phyloP scores from a whole-genome alignment of 2,329 filamentous ascomycete species.

The Domatiomyces catenatus region DNA sequence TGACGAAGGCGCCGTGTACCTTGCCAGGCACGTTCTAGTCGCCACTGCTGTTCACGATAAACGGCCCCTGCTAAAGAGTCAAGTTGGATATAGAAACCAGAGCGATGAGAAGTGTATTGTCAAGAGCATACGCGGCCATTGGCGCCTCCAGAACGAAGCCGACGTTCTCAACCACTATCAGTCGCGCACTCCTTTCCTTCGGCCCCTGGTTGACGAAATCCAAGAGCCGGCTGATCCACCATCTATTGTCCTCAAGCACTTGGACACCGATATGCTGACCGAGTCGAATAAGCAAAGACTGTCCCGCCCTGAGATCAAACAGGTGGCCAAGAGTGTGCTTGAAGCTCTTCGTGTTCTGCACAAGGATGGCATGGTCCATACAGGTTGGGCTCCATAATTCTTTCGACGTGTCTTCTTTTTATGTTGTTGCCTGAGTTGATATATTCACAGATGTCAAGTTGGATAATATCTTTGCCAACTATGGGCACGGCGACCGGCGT shows the following conservation, averaged over 20 bases:
- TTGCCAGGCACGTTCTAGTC: background rate
- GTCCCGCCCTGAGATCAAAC: conserved; percentile 12
- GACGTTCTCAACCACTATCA: background rate
- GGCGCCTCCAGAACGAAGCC: background rate
- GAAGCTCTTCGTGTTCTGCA: conserved; percentile 10
- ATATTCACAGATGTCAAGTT: conserved; percentile 16
- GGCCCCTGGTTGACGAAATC: conserved; percentile 2
- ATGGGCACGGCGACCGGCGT: conserved; percentile 5
- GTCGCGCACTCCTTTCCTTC: background rate
- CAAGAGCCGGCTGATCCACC: conserved; percentile 11
- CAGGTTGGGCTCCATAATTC: conserved; percentile 3
- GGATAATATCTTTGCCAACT: conserved; percentile 17
- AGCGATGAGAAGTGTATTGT: background rate
- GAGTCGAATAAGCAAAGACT: conserved; percentile 12
- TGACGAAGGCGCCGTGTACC: background rate
- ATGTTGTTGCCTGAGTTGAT: background rate
- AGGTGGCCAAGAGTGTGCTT: background rate
- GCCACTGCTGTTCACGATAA: background rate
- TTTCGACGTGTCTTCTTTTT: too few species aligned
- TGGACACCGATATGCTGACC: conserved; percentile 16
- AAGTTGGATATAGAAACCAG: background rate
- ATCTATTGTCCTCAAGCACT: conserved; percentile 16
- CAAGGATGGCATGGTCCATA: conserved; percentile 14
- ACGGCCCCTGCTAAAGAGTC: background rate
- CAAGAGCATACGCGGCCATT: background rate